These are phyloP conservation scores for Tulasnella sp. DNA, from an alignment of 768 basidiomycete genomes.

Conservation along the genomic window DNA sequence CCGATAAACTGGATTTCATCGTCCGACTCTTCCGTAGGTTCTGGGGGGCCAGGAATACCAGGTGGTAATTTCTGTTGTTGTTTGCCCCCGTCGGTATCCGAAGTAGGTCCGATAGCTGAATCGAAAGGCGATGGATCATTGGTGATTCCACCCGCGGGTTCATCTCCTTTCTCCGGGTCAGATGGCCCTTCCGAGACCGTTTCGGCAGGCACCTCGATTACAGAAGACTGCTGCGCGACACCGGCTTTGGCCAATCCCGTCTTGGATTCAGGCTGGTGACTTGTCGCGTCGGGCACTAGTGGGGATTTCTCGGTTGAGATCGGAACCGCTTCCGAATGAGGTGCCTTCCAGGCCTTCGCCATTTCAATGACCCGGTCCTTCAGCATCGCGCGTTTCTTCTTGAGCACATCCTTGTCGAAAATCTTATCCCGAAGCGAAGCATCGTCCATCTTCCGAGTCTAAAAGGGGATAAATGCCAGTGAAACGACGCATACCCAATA, in stretches of 20 bases:
- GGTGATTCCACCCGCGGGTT: not conserved
- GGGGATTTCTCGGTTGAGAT: not conserved
- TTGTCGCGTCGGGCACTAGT: not conserved
- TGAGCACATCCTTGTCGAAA: slow-evolving; percentile 23
- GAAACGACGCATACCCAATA: not conserved
- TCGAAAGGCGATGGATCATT: not conserved
- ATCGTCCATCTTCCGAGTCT: slow-evolving; percentile 14
- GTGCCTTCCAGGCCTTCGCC: slow-evolving; percentile 33
- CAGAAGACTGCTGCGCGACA: not conserved
- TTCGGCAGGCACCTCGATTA: not conserved
- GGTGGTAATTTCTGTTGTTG: not conserved
- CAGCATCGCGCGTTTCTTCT: slow-evolving; percentile 22
- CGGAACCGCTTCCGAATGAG: not conserved
- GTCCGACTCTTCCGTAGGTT: not conserved
- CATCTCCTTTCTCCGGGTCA: not conserved
- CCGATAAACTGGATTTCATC: not conserved
- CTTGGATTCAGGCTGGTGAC: not conserved
- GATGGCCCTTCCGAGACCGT: not conserved
- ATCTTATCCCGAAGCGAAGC: slow-evolving; percentile 13
- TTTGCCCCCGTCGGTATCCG: not conserved
- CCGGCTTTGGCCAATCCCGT: not conserved
- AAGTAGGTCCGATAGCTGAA: not conserved
- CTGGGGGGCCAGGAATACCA: not conserved
- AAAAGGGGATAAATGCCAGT: not conserved
- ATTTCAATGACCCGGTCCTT: slow-evolving; percentile 37